Base-by-base conservation (phyloP, 805 yeast species). In the Cyberlindnera misumaiensis region DNA sequence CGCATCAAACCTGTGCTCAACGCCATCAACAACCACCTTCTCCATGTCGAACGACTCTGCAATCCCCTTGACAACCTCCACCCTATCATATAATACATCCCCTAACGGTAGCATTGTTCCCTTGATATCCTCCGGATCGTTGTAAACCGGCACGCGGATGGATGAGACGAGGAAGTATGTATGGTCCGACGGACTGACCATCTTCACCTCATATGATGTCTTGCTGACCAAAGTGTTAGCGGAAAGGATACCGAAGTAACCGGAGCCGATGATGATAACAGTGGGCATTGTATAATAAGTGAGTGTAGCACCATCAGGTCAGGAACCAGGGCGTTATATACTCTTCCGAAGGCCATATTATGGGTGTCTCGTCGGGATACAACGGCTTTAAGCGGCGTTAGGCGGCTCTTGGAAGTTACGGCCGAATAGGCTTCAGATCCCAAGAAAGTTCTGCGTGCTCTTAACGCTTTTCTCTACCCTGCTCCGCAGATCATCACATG, bases 181-280 rank as follows among this genome's bases (percentile, higher is more conserved):
- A 32, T 47, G 43, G 3, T 42, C 42, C 2, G 56, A 45, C 4
- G 34, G 29, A 9, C 47, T 32, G 16, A 43, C 44, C 29, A 54
- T 36, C 3, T 43, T 36, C 5, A 34, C 20, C 10, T 27, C 22
- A 11, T 27, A 13, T 1, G 25, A 29, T 3, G 38, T 13, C 8
- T 30, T 17, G 31, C 43, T 43, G 2, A 41, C 38, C 6, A 52
- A 36, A 31, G 45, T 44, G 17, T 50, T 52, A 6, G 55, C 58
- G 3, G 36, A 13, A 2, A 48, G 35, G 25, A 46, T 37, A 12
- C 58, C 58, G 33, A 36, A 55, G 27, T 43, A 32, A 3, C 58
- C 59, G 13, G 48, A 48, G 15, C 58, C 56, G 11, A 52, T 36
- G 24, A 55, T 35, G 5, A 47, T 48, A n/a, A 51, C 36, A 6